Conservation (phyloP, 23 red algal genomes). For the Gracilaria gracilis region DNA sequence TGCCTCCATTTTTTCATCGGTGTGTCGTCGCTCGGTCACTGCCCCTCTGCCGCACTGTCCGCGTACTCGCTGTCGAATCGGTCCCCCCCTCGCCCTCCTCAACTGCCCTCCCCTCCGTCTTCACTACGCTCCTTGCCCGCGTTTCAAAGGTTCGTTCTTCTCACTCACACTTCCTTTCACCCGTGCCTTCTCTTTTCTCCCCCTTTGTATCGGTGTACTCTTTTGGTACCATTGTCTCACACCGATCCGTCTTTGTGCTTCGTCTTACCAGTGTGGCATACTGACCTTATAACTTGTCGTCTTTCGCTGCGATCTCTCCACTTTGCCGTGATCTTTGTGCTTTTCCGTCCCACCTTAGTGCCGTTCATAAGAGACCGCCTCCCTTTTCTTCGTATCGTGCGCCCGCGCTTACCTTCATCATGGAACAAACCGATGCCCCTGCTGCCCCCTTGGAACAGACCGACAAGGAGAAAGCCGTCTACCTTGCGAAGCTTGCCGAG, state of each 20-base stretch:
- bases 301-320: neutral
- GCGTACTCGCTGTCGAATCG: neutral
- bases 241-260: neutral
- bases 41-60: neutral
- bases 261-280: neutral
- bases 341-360: neutral
- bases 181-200: neutral
- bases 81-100: neutral
- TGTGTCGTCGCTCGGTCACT: neutral
- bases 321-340: neutral
- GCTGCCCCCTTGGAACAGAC: neutral
- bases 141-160: slow-evolving; percentile 13
- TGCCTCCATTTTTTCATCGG: slow-evolving; percentile 13
- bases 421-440: neutral
- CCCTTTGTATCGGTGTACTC: neutral
- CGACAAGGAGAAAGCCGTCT: slow-evolving; percentile 87
- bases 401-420: neutral
- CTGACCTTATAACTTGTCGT: neutral
- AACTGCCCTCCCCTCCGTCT: neutral
- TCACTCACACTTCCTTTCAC: neutral
- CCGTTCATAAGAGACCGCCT: neutral
- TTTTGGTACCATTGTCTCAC: neutral
- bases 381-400: neutral
- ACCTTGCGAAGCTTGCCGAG: slow-evolving; percentile 97
- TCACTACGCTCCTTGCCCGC: neutral